Evolutionary conservation across 2,329 filamentous ascomycete genomes (phyloP).

Genomic region (Cryoendolithus antarcticus): DNA sequence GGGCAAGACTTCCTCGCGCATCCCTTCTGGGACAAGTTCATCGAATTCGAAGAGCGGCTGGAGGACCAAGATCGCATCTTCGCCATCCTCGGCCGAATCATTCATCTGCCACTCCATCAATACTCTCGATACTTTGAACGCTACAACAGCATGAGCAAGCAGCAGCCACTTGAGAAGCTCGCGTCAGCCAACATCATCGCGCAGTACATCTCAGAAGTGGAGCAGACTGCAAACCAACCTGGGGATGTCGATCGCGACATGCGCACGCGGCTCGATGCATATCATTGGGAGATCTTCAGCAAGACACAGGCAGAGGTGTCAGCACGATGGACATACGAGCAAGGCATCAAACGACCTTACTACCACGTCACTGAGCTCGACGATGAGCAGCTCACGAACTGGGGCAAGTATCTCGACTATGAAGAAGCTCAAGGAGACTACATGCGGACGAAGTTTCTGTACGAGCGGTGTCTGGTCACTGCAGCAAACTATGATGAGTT

Average conservation of each 20-base stretch:
- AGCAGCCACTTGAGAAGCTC: slow-evolving; percentile 60
- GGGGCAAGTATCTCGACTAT: slow-evolving; percentile 93
- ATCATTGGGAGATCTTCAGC: slow-evolving; percentile 70
- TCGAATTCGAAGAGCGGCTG: slow-evolving; percentile 88
- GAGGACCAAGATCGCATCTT: slow-evolving; percentile 79
- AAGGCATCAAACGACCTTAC: slow-evolving; percentile 88
- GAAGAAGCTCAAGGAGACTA: slow-evolving; percentile 78
- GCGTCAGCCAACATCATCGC: slow-evolving; percentile 55
- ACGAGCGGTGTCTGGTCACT: slow-evolving; percentile 85
- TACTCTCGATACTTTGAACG: slow-evolving; percentile 91
- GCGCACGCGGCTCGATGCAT: slow-evolving; percentile 63
- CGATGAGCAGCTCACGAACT: slow-evolving; percentile 71
- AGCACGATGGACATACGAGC: slow-evolving; percentile 89
- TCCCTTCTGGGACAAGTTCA: slow-evolving; percentile 97
- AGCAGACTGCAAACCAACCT: slow-evolving; percentile 51
- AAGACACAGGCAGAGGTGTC: slow-evolving; percentile 76
- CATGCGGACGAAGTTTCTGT: slow-evolving; percentile 64
- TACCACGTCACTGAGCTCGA: slow-evolving; percentile 94
- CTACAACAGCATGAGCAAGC: slow-evolving; percentile 65
- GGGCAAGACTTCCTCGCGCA: slow-evolving; percentile 93
- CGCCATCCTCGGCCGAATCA: slow-evolving; percentile 66
- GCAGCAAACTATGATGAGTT: slow-evolving; percentile 95
- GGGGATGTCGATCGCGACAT: slow-evolving; percentile 75
- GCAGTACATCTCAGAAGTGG: slow-evolving; percentile 59
- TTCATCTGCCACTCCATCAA: slow-evolving; percentile 87